Evolutionary conservation across 371 early-diverging fungal genomes (phyloP).

Genomic region (Apophysomyces sp.): DNA sequence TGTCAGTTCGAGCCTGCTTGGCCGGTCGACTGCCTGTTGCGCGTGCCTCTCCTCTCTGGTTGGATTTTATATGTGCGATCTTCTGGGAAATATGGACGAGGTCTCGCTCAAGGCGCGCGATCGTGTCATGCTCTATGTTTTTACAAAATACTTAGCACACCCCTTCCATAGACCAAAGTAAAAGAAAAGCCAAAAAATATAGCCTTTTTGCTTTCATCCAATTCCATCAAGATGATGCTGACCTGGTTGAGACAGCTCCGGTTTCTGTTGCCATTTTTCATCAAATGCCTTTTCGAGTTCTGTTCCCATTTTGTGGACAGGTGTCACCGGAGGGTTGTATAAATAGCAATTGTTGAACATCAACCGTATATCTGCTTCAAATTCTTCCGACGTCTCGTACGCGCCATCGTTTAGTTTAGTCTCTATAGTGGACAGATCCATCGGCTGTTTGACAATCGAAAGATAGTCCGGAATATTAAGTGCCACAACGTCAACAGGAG

Average conservation of each 20-base stretch:
- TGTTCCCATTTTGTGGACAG: constrained; percentile 85
- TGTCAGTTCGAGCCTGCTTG: not conserved
- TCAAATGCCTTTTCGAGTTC: constrained; percentile 84
- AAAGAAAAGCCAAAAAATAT: no score
- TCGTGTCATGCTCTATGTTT: constrained; percentile 7
- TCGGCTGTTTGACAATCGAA: constrained; percentile 93
- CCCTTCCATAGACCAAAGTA: no score
- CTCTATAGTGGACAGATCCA: constrained; percentile 96
- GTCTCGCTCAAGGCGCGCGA: constrained; percentile 24
- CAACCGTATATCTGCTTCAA: constrained; percentile 83
- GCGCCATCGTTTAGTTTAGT: constrained; percentile 77
- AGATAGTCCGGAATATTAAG: constrained; percentile 95
- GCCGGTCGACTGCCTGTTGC: not conserved
- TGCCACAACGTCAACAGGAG: constrained; percentile 92
- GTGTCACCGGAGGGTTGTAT: constrained; percentile 90
- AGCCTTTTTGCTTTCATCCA: not conserved
- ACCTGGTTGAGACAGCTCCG: constrained; percentile 12
- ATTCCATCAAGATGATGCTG: not conserved
- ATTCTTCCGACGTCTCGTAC: constrained; percentile 74
- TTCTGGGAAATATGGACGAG: constrained; percentile 21
- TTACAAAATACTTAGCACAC: not conserved
- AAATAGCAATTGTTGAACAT: constrained; percentile 93
- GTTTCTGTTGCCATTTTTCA: constrained; percentile 78
- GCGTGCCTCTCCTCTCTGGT: constrained; percentile 50
- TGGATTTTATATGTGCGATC: constrained; percentile 62